Evolutionary conservation across 2,329 filamentous ascomycete genomes (phyloP), one percentile per base, ranked within the genome.

Genomic region (Leptosphaerulina australis): DNA sequence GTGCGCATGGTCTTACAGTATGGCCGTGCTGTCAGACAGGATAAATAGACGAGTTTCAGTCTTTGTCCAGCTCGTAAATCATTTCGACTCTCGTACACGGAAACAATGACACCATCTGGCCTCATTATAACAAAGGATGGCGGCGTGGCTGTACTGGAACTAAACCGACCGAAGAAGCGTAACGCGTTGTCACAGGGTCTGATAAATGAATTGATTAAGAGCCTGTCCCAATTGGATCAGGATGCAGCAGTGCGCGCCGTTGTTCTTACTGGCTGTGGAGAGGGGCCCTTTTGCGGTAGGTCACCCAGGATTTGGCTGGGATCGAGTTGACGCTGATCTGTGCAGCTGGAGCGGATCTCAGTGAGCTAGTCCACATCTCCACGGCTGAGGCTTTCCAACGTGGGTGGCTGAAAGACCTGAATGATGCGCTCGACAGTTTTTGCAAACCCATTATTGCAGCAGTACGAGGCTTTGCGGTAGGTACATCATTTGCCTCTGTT

Each of bases 401-500:
- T 59, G 88, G 92, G 64, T 97, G 97, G 76, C 96, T 97, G 73
- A 91, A 95, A 69, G 87, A 87, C 11, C 96, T 93, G 90, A 95
- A 91, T 8, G 81, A 87, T 52, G 83, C 95, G 29, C 88, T 90
- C 14, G 89, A 86, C 20, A 78, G 83, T 49, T 81, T 97, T 72
- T 92, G 93, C 76, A 97, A 94, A 73, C 93, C 93, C 50, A 85
- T 97, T 65, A 90, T 97, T 55, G 90, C 90, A 14, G 93, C 93
- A 12, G 93, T 97, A 2, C 91, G 92, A 5, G 93, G 93, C 14
- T 91, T 96, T 71, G 93, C 93, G 28, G 63, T 66, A 44, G 47
- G 63, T 48, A 14, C 4, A 9, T 2, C 29, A 18, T 37, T 12
- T 9, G 7, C 8, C 11, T 17, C 20, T 3, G 26, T 10, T n/a